A percentile compares a stretch with the other conserved stretches of the same genome.
Conservation (phyloP, 2,329 filamentous ascomycete species). For the Thielaviopsis ethacetica region DNA sequence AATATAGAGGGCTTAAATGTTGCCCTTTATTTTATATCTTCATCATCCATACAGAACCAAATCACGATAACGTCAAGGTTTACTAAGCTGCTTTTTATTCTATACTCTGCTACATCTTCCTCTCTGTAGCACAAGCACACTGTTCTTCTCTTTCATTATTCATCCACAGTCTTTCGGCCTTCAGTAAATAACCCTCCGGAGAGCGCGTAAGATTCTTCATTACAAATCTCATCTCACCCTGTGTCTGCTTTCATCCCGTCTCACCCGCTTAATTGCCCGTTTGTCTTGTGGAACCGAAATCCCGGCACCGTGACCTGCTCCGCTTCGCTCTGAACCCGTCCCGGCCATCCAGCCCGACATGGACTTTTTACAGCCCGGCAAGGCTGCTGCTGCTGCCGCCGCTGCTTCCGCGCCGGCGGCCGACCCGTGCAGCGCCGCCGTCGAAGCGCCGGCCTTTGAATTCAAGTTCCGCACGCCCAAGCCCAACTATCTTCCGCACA, state of each 20-base stretch:
- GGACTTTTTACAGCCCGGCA: constrained; percentile 1
- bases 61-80: not conserved
- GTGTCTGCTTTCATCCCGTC: not conserved
- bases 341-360: not conserved
- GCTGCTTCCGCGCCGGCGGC: constrained; percentile 8
- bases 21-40: not conserved
- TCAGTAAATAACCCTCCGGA: not conserved
- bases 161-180: not conserved
- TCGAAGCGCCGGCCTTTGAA: constrained; percentile 20
- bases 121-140: not conserved
- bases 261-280: not conserved
- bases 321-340: not conserved
- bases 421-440: constrained; percentile 16
- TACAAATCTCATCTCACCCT: not conserved
- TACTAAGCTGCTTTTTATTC: not conserved
- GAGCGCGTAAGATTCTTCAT: not conserved
- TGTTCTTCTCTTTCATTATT: not conserved
- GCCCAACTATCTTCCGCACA: constrained; percentile 44
- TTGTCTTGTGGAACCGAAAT: not conserved
- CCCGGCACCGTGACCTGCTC: not conserved
- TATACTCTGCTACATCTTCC: not conserved
- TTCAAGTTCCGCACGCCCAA: constrained; percentile 39
- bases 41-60: not conserved
- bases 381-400: constrained; percentile 1
- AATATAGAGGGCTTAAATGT: not conserved